Evolutionary conservation across 805 yeast genomes (phyloP), one percentile per base, ranked within the genome.

Genomic region (Kregervanrija fluxuum): DNA sequence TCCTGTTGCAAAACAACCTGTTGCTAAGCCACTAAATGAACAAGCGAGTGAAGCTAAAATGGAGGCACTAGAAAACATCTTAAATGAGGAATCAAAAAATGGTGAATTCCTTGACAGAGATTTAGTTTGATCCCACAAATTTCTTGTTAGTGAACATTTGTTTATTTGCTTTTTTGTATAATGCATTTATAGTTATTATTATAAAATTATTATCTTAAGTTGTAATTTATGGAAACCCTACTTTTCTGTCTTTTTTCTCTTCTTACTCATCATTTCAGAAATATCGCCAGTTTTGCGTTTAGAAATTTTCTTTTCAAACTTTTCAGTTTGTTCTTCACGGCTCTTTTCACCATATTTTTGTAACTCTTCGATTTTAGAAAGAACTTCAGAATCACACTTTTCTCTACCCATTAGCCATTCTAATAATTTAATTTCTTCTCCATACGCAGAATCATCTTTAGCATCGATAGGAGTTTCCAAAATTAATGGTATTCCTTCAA

Each of bases 391-490:
- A 48, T 84, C 86, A 38, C 77, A 80, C 1, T 43, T 59, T 6
- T 55, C 36, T 44, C 68, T 75, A 2, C 79, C 95, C 32, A 75
- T 77, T 34, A 91, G 66, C 91, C 95, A 87, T 60, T 88, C 93
- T 41, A 93, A 66, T 33, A 85, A 61, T 54, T 86, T 84, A 51
- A 90, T 82, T 61, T 90, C 97, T 44, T 81, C 84, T 0, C 90
- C 95, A 61, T 85, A 84, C 0, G 71, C 59, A 2, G 75, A 67
- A 42, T 82, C 87, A 54, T 81, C 84, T 36, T 80, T 70, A n/a
- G 56, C 57, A 22, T 52, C 58, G 12, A 75, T 79, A 1, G 98
- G 98, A 0, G 97, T 90, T 57, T 93, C 99, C 46, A 93, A 69
- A 15, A 93, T 72, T 33, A 90, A 75, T 4, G 98, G 98, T 1